phyloP scores from a whole-genome alignment of 768 basidiomycete genomes.

The Agaricus sinodeliciosus region DNA sequence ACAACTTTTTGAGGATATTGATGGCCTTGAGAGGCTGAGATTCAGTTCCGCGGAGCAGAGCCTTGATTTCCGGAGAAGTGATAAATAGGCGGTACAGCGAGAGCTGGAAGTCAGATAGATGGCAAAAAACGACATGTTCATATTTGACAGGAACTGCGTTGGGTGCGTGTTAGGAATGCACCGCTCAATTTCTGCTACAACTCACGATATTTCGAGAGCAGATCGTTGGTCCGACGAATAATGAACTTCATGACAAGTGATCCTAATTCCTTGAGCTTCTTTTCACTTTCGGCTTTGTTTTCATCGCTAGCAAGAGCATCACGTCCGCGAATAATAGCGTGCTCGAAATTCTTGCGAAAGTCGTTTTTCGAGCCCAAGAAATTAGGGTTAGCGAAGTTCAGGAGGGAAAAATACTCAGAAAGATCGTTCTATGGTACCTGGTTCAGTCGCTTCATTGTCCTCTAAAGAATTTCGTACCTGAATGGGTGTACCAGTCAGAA shows the following conservation, averaged over 20 bases:
- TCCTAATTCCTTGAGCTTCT: constrained; percentile 87
- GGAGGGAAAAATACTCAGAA: constrained; percentile 89
- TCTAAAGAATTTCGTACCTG: constrained; percentile 40
- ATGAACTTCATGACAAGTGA: constrained; percentile 88
- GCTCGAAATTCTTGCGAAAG: constrained; percentile 94
- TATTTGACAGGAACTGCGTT: constrained; percentile 93
- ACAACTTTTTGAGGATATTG: constrained; percentile 89
- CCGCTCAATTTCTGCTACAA: constrained; percentile 14
- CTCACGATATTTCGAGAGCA: constrained; percentile 91
- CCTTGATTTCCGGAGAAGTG: constrained; percentile 87
- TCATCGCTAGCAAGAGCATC: constrained; percentile 80
- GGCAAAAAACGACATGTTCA: constrained; percentile 95
- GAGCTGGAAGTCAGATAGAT: constrained; percentile 76
- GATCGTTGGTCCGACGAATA: constrained; percentile 89
- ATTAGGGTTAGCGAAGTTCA: constrained; percentile 91
- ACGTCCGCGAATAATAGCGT: constrained; percentile 83
- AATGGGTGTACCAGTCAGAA: constrained; percentile 91
- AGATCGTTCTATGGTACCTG: constrained; percentile 67
- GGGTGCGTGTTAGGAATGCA: constrained; percentile 10
- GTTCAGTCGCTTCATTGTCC: background rate
- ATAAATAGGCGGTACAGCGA: constrained; percentile 87
- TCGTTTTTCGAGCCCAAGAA: constrained; percentile 84
- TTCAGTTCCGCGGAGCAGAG: constrained; percentile 76
- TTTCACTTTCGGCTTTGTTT: constrained; percentile 76
- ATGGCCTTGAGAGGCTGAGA: constrained; percentile 97